Evolutionary conservation across 805 yeast species (phyloP).

Genomic region (Naumovozyma dairenensis): DNA sequence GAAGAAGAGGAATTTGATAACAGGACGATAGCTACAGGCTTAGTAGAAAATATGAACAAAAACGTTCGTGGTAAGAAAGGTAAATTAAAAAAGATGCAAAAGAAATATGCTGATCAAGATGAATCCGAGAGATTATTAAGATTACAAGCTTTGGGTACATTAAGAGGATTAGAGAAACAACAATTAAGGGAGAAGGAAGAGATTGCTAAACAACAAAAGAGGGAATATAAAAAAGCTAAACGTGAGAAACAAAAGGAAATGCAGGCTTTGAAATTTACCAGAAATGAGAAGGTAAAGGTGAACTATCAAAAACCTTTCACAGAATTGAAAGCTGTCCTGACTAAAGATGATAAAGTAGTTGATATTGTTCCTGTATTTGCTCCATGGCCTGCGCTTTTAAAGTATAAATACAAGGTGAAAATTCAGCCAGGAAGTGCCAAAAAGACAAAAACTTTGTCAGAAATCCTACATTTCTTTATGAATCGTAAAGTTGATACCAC

Average conservation of each 20-base stretch:
- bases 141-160: constrained; percentile 76
- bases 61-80: constrained; percentile 76
- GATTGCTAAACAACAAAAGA: constrained; percentile 26
- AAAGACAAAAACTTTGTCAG: constrained; percentile 78
- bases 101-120: constrained; percentile 84
- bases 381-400: constrained; percentile 76
- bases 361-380: constrained; percentile 82
- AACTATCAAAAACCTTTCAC: constrained; percentile 34
- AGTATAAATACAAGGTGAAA: constrained; percentile 73
- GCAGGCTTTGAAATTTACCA: constrained; percentile 27
- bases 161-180: constrained; percentile 43
- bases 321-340: constrained; percentile 27
- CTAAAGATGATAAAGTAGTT: constrained; percentile 39
- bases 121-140: constrained; percentile 71
- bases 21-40: constrained; percentile 9
- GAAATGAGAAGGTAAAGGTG: constrained; percentile 35
- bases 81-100: constrained; percentile 69
- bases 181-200: constrained; percentile 30
- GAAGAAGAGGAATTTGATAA: constrained; percentile 4
- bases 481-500: constrained; percentile 37
- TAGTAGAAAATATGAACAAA: constrained; percentile 27
- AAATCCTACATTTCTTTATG: constrained; percentile 50
- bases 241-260: constrained; percentile 33
- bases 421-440: constrained; percentile 69
- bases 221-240: constrained; percentile 28